Evolutionary conservation across 2,329 filamentous ascomycete genomes (phyloP), one percentile per base, ranked within the genome.

Genomic region (Epichloe typhina): DNA sequence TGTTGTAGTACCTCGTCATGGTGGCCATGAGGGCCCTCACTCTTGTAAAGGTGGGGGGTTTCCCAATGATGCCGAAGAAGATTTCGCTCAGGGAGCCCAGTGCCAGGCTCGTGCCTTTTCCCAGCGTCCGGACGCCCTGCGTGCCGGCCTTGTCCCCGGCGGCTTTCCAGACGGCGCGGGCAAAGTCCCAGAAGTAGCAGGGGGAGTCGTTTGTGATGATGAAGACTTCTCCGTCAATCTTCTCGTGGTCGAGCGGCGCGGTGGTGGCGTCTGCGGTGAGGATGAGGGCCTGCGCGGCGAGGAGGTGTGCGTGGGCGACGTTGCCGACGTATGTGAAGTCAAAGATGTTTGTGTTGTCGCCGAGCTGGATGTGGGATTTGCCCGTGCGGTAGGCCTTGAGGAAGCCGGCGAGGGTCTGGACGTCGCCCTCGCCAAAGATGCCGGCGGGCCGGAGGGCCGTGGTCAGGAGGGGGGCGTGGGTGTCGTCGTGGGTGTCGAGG

Each of bases 371-470:
- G 55, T 78, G 79, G 38, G 88, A 84, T 56, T 86, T 82, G 59
- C 79, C 74, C 54, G 79, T 75, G 53, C 75, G 73, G 63, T 84
- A 85, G 59, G 86, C 80, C 55, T 82, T 77, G 61, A 95, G 73
- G 55, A 96, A 77, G 58, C 84, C 80, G 55, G 83, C 79, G 36
- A 91, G 80, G 13, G 83, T 69, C 63, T 89, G 84, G 49, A 80
- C 79, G 70, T 98, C 93, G 59, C 87, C 87, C 63, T 93, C 88
- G 60, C 91, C 91, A 62, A 95, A 88, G 66, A 97, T 94, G 57
- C 88, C 88, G 12, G 88, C 85, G 6, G 90, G 88, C 15, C 93
- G 86, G 56, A 97, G 77, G 33, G 89, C 76, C 61, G 79, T 79
- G n/a, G 89, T 95, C 9, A 87, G 73, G 66, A 95, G 80, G 42